Conservation (phyloP, 2,329 filamentous ascomycete species). For the Colletotrichum chlorophyti region DNA sequence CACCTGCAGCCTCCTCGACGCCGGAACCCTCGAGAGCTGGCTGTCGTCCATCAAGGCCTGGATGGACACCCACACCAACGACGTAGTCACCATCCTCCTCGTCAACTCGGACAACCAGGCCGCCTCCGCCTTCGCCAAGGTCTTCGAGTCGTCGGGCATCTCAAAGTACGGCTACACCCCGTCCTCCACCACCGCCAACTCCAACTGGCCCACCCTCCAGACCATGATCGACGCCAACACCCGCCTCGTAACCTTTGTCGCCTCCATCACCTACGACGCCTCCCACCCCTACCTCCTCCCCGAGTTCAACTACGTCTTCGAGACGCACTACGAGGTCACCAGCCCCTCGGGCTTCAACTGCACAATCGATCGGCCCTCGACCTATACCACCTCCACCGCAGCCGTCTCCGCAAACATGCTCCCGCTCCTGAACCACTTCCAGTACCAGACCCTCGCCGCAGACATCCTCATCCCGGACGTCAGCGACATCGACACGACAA, state of each 20-base stretch:
- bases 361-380: slow-evolving; percentile 69
- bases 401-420: slow-evolving; percentile 67
- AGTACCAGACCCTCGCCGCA: slow-evolving; percentile 62
- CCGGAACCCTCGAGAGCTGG: slow-evolving; percentile 70
- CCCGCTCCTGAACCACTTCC: slow-evolving; percentile 83
- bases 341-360: slow-evolving; percentile 73
- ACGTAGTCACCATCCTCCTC: slow-evolving; percentile 77
- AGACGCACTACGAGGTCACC: slow-evolving; percentile 73
- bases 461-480: slow-evolving; percentile 68
- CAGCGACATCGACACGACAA: slow-evolving; percentile 68
- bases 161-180: slow-evolving; percentile 67
- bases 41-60: slow-evolving; percentile 68
- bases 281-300: slow-evolving; percentile 64
- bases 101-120: slow-evolving; percentile 72
- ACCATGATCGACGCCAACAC: slow-evolving; percentile 69
- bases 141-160: slow-evolving; percentile 66
- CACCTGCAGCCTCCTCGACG: slow-evolving; percentile 71
- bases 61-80: slow-evolving; percentile 74
- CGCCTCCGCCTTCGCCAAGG: slow-evolving; percentile 59
- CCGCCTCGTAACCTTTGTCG: slow-evolving; percentile 74
- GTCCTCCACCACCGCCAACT: slow-evolving; percentile 46
- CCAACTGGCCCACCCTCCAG: slow-evolving; percentile 75
- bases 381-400: slow-evolving; percentile 52
- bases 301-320: slow-evolving; percentile 74
- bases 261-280: slow-evolving; percentile 52